Conservation (phyloP, 768 basidiomycete genomes). For the Macrolepiota albuminosa region DNA sequence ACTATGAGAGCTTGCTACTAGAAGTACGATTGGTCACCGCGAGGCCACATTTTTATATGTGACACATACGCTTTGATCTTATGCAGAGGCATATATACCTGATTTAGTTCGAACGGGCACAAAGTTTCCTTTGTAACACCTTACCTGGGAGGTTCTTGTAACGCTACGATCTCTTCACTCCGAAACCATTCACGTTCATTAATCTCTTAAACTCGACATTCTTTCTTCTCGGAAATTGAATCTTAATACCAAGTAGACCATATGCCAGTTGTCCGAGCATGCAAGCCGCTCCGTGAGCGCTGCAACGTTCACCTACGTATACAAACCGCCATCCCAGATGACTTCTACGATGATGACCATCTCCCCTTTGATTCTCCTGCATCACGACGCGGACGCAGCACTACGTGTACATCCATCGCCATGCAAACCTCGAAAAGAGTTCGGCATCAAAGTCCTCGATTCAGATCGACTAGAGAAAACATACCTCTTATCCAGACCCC, state of each 20-base stretch:
- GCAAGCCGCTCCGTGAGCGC: conserved; percentile 21
- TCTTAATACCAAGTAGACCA: background rate
- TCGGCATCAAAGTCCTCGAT: background rate
- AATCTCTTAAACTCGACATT: background rate
- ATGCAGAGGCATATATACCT: background rate
- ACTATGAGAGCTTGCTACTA: no score
- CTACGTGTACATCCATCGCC: conserved; percentile 6
- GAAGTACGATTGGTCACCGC: background rate
- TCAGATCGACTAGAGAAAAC: background rate
- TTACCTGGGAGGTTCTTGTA: background rate
- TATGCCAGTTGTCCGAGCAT: conserved; percentile 16
- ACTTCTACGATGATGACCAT: conserved; percentile 1
- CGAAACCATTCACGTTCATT: background rate
- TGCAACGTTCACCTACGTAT: conserved; percentile 19
- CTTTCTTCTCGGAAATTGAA: no score
- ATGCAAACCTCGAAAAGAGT: background rate
- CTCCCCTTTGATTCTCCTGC: background rate
- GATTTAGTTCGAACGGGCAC: background rate
- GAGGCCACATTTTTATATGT: background rate
- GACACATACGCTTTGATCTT: background rate
- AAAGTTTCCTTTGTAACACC: background rate
- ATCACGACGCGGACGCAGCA: background rate
- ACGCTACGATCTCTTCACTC: background rate
- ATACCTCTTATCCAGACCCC: conserved; percentile 10
- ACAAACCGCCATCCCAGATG: conserved; percentile 14